These are phyloP conservation scores for Botrytis cinerea DNA, from an alignment of 2,329 filamentous ascomycete genomes.

Conservation along the genomic window DNA sequence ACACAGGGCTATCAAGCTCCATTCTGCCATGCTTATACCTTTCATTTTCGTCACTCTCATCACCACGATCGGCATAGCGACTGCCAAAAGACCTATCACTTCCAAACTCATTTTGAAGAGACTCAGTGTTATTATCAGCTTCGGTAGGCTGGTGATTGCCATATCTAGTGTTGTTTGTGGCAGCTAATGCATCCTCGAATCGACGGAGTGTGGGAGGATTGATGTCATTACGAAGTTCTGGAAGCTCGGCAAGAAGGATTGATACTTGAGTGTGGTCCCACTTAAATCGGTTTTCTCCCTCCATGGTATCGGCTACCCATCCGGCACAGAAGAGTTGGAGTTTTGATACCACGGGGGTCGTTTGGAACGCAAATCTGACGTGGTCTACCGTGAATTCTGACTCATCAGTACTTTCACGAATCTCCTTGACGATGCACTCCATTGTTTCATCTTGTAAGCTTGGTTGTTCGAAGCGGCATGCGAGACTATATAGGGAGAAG, in stretches of 20 bases:
- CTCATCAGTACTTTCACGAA: neutral
- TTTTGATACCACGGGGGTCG: neutral
- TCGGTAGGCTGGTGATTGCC: neutral
- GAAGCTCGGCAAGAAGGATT: neutral
- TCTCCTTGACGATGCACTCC: neutral
- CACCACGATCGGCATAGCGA: neutral
- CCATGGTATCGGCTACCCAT: neutral
- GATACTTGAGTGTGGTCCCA: neutral
- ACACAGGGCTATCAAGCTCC: too few relatives aligned
- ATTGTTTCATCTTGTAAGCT: neutral
- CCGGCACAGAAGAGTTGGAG: neutral
- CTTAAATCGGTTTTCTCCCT: too few relatives aligned
- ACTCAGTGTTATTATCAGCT: neutral
- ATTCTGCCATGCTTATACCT: too few relatives aligned
- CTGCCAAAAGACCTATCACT: neutral
- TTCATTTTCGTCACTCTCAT: neutral
- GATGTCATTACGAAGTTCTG: neutral
- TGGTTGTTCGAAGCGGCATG: neutral
- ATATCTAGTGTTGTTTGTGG: too few relatives aligned
- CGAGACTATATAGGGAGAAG: neutral
- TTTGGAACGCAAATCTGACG: neutral
- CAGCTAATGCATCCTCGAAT: neutral
- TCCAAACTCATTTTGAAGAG: neutral
- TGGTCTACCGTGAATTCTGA: neutral
- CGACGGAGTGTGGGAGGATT: neutral